Base-by-base conservation (phyloP, 2,329 filamentous ascomycete genomes). In the Neofusicoccum sp. region DNA sequence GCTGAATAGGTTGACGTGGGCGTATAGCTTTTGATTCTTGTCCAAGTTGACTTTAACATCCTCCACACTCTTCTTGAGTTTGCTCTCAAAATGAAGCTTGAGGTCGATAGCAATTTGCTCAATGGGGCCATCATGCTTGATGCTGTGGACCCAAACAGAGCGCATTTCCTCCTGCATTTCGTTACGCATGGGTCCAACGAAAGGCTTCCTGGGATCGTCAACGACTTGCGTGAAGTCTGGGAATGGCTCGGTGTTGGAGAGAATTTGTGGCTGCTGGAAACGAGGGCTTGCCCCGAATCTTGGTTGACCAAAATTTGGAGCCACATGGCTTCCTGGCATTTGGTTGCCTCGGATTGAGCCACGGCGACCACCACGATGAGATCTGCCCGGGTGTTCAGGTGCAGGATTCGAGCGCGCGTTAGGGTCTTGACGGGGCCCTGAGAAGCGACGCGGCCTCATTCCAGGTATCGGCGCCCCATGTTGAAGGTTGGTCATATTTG, bases 401-500 rank as follows among this genome's bases (percentile, higher is more conserved):
- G 26, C 26, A 24, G 44, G 6, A n/a, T n/a, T n/a, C n/a, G 45
- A 30, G 9, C 44, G 57, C 6, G 30, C 9, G n/a, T 47, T 11
- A 26, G 20, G 51, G 36, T 60, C 57, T 3, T 60, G 45, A 26
- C 57, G 45, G 20, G 36, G 30, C 9, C 36, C 40, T 14, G 58
- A 60, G 26, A 20, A 40, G 14, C 47, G 47, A 5, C 58, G 47
- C 14, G 26, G 31, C 3, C 47, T 45, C 31, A 28, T 24, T 38
- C 6, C 7, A 8, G 28, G 40, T 24, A 44, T 6, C 31, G 28
- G 24, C n/a, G 12, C 47, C 31, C 28, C 48, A 5, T 43, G 40
- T 16, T 45, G 54, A 3, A 45, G 8, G 38, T 60, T 60, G 20
- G 58, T 44, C 34, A 60, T 43, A 12, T 44, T 60, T 6, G 38